Evolutionary conservation across 441 rosid species (phyloP), one percentile per base, ranked within the genome.

Genomic region (Erodium moschatum): DNA sequence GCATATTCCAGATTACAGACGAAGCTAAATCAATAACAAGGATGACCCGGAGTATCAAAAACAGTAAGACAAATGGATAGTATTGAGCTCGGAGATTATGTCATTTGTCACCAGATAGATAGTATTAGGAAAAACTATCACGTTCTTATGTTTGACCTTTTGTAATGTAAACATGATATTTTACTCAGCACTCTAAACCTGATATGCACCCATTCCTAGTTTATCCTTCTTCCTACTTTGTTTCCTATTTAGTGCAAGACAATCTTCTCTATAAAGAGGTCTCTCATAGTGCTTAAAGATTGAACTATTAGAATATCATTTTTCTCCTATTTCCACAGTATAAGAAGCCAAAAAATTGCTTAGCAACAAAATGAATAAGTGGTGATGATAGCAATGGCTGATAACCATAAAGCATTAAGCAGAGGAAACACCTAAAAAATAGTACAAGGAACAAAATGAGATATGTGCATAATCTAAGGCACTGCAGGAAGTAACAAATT

Each of bases 1-100:
- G 67, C 24, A 54, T 61, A 72, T 65, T 66, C 58, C 69, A 72
- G n/a, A 69, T 16, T 29, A 68, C 65, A 42, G 63, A 64, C 46
- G 64, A 27, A 58, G 38, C 50, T 42, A 16, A 65, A 2, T 15
- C 33, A 71, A 40, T 68, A 40, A 50, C 4, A 50, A 40, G 40
- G 19, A 29, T n/a, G 40, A 18, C 11, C 19, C 35, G 20, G 9
- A 46, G 3, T 6, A 48, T 61, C 46, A 66, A 56, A 40, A 11
- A 5, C 44, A 52, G 20, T 52, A 16, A n/a, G 60, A 52, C 10
- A 15, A 19, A 15, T 15, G 0, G 61, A 54, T 33, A 33, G 38
- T 33, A 33, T 33, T 33, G 4, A 33, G 58, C 10, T 54, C 0
- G 61, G 3, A 54, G 2, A 54, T 54, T 16, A 8, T 16, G 15